These are phyloP conservation scores for Lanmaoa pseudosensibilis DNA, from an alignment of 768 basidiomycete genomes.

Conservation along the genomic window DNA sequence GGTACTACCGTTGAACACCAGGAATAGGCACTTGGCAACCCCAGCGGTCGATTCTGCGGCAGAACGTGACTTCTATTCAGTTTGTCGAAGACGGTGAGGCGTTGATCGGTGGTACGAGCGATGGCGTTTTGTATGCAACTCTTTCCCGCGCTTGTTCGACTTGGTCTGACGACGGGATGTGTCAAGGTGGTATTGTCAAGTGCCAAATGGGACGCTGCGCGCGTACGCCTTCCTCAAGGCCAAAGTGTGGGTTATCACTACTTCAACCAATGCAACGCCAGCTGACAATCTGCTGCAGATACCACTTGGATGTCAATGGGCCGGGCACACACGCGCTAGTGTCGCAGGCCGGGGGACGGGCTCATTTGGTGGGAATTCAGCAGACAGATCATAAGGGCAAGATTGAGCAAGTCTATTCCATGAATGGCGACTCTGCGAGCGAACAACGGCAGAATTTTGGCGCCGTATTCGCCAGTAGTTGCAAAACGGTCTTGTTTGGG, in stretches of 20 bases:
- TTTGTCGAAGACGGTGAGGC: conserved; percentile 65
- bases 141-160: not conserved
- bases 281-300: conserved; percentile 38
- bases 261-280: not conserved
- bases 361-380: conserved; percentile 52
- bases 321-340: conserved; percentile 53
- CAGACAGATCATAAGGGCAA: conserved; percentile 50
- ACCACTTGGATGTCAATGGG: conserved; percentile 52
- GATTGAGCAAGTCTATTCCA: conserved; percentile 53
- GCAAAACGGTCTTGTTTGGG: conserved; percentile 59
- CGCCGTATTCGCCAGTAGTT: conserved; percentile 53
- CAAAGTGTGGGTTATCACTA: conserved; percentile 48
- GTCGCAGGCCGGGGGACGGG: conserved; percentile 48
- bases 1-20: conserved; percentile 2
- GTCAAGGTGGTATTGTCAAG: conserved; percentile 63
- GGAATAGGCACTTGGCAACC: conserved; percentile 58
- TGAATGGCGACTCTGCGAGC: conserved; percentile 32
- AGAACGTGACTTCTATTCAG: conserved; percentile 61
- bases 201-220: conserved; percentile 65
- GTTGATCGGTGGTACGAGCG: conserved; percentile 66
- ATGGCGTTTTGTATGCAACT: conserved; percentile 61
- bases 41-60: conserved; percentile 62
- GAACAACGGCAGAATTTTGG: conserved; percentile 42
- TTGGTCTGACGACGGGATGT: conserved; percentile 11
- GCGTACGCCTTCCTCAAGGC: conserved; percentile 59